Base-by-base conservation (phyloP, 2,329 filamentous ascomycete species). In the Diaporthe humulicola region DNA sequence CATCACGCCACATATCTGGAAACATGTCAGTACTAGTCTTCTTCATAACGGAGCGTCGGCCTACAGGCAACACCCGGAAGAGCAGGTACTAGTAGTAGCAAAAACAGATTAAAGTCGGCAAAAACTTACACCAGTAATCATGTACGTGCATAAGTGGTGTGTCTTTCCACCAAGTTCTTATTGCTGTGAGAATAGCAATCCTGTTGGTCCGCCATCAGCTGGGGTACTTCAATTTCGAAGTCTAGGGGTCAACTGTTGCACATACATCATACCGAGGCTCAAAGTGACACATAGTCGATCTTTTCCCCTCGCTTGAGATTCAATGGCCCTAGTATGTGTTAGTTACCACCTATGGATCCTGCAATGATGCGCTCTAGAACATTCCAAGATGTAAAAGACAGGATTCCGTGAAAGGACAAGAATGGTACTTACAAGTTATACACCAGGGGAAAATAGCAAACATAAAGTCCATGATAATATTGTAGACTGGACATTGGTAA, bases 391-490 rank as follows among this genome's bases (percentile, higher is more conserved):
- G 9, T 4, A 9, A 36, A 9, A 36, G 33, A 36, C 9, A 9
- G 33, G 33, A 9, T 5, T 36, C 33, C 9, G 33, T 36, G 9
- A 36, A 36, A 9, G 33, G 33, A 36, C 5, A 36, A 36, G 33
- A 9, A 5, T 36, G 33, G 33, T 36, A 9, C 33, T 36, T 36
- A 36, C 85, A 86, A 0, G 86, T 87, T 28, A 89, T 84, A 30
- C 87, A 77, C 87, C 87, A 89, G 4, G 88, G 88, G 70, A 89
- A 87, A 12, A 81, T 73, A 0, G 88, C 87, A 77, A 90, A 86
- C 0, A 87, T 77, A 54, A 89, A 88, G 74, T 90, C 88, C 86
- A 88, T 89, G 38, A 89, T 81, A 73, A 89, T 86, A 78, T 89
- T 89, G 79, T 88, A 88, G 7, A 87, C 87, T 88, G 75, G 10